phyloP scores from a whole-genome alignment of 1,139 yeast species.

The Debaryomyces sp. region DNA sequence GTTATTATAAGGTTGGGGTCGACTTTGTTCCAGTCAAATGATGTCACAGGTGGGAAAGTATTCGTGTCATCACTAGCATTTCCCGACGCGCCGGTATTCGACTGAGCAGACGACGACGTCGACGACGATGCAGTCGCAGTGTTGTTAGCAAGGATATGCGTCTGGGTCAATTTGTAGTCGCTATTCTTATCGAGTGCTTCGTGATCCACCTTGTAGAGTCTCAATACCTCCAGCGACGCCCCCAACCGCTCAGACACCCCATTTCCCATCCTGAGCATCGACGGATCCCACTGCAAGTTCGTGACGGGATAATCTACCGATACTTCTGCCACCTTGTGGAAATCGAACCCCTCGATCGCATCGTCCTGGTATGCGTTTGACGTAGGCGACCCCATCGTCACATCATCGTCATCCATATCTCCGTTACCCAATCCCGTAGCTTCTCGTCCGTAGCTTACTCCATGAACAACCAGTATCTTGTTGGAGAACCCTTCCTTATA shows the following conservation, averaged over 20 bases:
- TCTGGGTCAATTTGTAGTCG: slow-evolving; percentile 37
- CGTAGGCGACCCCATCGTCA: slow-evolving; percentile 9
- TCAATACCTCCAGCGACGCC: slow-evolving; percentile 70
- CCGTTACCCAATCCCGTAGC: slow-evolving; percentile 7
- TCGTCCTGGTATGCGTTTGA: slow-evolving; percentile 12
- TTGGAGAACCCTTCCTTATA: slow-evolving; percentile 72
- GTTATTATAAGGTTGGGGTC: slow-evolving; percentile 78
- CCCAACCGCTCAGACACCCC: slow-evolving; percentile 52
- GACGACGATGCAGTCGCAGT: slow-evolving; percentile 23
- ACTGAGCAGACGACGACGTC: slow-evolving; percentile 9
- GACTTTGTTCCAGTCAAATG: slow-evolving; percentile 87
- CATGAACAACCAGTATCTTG: slow-evolving; percentile 52
- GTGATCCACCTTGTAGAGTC: slow-evolving; percentile 60
- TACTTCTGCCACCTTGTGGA: slow-evolving; percentile 54
- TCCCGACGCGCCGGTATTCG: slow-evolving; percentile 7
- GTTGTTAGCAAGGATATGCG: slow-evolving; percentile 47
- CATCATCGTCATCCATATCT: slow-evolving; percentile 6
- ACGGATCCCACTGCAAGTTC: slow-evolving; percentile 73
- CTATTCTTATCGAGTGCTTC: slow-evolving; percentile 33
- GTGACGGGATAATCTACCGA: slow-evolving; percentile 69
- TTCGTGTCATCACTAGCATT: slow-evolving; percentile 35
- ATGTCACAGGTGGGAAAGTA: slow-evolving; percentile 80
- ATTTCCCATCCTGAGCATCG: slow-evolving; percentile 22
- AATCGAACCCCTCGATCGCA: slow-evolving; percentile 45
- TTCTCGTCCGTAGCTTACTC: slow-evolving; percentile 34